These are phyloP conservation scores for Geotrichum carabidarum DNA, from an alignment of 1,139 yeast species.

Conservation along the genomic window DNA sequence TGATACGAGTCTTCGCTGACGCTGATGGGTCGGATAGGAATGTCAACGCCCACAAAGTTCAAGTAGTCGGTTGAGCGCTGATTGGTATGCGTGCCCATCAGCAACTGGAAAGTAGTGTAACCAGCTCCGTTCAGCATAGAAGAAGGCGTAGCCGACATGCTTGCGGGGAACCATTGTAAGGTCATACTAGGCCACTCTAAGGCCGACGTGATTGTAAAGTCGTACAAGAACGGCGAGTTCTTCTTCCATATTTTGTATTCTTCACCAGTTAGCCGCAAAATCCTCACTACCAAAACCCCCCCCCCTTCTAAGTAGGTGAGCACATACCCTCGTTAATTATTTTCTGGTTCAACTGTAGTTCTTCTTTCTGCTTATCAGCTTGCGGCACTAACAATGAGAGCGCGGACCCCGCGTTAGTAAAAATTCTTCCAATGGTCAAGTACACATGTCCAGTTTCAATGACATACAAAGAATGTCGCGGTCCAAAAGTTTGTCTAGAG, in stretches of 20 bases:
- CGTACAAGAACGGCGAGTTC: slow-evolving; percentile 80
- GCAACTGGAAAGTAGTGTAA: slow-evolving; percentile 38
- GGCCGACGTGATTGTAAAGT: slow-evolving; percentile 67
- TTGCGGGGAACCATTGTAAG: slow-evolving; percentile 39
- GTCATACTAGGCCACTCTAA: slow-evolving; percentile 50
- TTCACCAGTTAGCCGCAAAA: slow-evolving; percentile 6
- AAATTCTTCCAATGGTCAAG: not conserved
- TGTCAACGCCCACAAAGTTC: slow-evolving; percentile 66
- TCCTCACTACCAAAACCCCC: not conserved
- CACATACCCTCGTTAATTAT: slow-evolving; percentile 42
- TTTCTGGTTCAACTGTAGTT: slow-evolving; percentile 47
- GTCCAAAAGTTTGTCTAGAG: slow-evolving; percentile 11
- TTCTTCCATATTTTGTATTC: slow-evolving; percentile 64
- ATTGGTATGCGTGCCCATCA: slow-evolving; percentile 74
- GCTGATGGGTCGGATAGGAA: slow-evolving; percentile 46
- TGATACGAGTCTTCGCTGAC: slow-evolving; percentile 23
- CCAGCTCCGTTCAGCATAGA: slow-evolving; percentile 18
- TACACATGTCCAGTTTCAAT: not conserved
- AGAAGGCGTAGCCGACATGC: slow-evolving; percentile 17
- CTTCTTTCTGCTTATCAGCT: slow-evolving; percentile 35
- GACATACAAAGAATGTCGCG: slow-evolving; percentile 11
- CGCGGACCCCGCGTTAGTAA: not conserved
- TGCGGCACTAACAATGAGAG: slow-evolving; percentile 13
- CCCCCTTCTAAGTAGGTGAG: not conserved
- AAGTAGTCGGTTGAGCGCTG: slow-evolving; percentile 41